Evolutionary conservation across 768 basidiomycete genomes (phyloP), one percentile per base, ranked within the genome.

Genomic region (Mycena kentingensis): DNA sequence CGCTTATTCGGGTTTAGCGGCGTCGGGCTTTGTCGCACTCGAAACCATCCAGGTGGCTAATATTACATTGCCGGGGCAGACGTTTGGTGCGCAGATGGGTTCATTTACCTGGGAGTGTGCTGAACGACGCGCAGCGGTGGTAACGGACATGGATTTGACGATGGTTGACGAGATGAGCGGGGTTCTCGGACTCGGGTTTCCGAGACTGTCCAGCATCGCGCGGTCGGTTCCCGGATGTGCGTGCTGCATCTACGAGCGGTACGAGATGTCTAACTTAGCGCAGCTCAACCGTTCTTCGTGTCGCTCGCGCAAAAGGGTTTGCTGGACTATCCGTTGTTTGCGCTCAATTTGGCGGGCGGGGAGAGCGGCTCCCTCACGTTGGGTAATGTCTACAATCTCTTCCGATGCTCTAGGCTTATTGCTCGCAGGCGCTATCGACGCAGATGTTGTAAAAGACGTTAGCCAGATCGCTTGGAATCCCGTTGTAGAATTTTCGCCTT

Each of bases 271-370:
- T 27, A 48, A 52, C 7, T 52, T 21, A 43, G 11, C n/a, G 27
- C 49, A 90, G 88, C 85, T 1, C 79, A 81, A 0, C 85, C 90
- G 0, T 87, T 90, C 70, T 76, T 91, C 39, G 71, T 80, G 3
- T 77, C 68, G 19, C 71, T 91, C 44, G 82, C 85, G 7, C 75
- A 83, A 52, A 74, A 78, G 55, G 89, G 88, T 16, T 68, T 78
- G 26, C 68, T 91, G 41, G 80, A 82, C 28, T 92, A 90, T 63
- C 90, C 90, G 1, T 62, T 92, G 8, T 91, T 91, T 60, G 87
- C 85, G n/a, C 60, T 92, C 24, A 83, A 77, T 60, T 69, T 91
- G 56, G 80, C 82, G 1, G 72, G 75, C 37, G 83, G 86, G 61
- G 63, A 69, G 2, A 78, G 75, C 11, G 89, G 90, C 10, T 77